Percentiles rank a stretch among this genome's conserved stretches.
Evolutionary conservation across 306 rosid species (phyloP).

Genomic region (Quercus robur): DNA sequence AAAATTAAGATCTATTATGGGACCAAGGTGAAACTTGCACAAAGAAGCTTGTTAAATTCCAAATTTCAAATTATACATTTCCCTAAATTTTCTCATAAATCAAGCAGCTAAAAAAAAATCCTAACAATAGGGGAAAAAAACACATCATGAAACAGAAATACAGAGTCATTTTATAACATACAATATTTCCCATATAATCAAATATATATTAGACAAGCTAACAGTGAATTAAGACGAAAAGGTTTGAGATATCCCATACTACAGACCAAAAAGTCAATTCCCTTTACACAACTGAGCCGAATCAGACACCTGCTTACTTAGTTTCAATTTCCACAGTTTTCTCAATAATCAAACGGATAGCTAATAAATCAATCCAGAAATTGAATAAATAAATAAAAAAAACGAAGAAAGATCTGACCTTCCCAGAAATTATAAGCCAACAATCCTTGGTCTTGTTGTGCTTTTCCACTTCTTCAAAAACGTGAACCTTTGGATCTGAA

Average conservation of each 20-base stretch:
- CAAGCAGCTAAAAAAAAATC: neutral
- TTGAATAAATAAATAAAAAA: neutral
- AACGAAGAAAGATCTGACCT: constrained; percentile 53
- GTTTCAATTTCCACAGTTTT: neutral
- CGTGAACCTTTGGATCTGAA: constrained; percentile 64
- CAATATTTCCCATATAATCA: neutral
- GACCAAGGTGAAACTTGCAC: neutral
- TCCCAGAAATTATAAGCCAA: constrained; percentile 80
- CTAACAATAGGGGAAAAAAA: neutral
- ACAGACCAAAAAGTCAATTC: neutral
- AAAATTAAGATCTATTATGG: neutral
- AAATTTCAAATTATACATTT: neutral
- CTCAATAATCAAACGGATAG: neutral
- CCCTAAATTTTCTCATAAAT: neutral
- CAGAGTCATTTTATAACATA: neutral
- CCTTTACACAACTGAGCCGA: neutral
- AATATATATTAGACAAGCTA: too few species aligned
- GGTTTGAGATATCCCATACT: neutral
- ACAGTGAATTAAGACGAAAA: neutral
- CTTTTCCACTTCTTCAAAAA: constrained; percentile 63
- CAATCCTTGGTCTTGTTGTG: constrained; percentile 86
- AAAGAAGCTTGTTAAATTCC: neutral
- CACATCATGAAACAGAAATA: neutral
- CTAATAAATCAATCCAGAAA: constrained; percentile 7
- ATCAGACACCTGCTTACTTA: neutral